Conservation (phyloP, 2,329 filamentous ascomycete genomes). For the Colletotrichum eleusines region DNA sequence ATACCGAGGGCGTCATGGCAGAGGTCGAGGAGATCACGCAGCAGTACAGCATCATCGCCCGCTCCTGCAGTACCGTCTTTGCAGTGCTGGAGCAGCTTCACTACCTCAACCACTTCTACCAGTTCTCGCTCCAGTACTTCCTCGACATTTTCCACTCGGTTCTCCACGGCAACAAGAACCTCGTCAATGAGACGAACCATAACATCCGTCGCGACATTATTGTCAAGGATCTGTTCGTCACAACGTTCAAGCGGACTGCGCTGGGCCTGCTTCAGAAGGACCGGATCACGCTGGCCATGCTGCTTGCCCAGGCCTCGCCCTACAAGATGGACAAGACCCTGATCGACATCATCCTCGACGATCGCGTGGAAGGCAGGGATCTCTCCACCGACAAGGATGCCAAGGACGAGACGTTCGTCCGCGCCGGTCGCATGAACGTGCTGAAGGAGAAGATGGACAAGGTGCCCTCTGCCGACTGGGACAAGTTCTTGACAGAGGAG, state of each 20-base stretch:
- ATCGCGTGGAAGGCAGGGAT: slow-evolving; percentile 80
- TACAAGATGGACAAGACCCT: slow-evolving; percentile 93
- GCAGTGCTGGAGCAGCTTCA: slow-evolving; percentile 96
- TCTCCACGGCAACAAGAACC: slow-evolving; percentile 81
- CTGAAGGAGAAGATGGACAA: slow-evolving; percentile 80
- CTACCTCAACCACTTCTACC: slow-evolving; percentile 99
- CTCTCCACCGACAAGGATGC: slow-evolving; percentile 76
- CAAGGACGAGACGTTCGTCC: slow-evolving; percentile 76
- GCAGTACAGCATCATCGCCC: slow-evolving; percentile 93
- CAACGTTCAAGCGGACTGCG: slow-evolving; percentile 93
- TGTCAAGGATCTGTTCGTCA: slow-evolving; percentile 90
- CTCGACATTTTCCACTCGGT: slow-evolving; percentile 97
- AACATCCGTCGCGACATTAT: slow-evolving; percentile 88
- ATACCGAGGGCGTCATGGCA: slow-evolving; percentile 97
- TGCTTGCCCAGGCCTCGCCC: slow-evolving; percentile 94
- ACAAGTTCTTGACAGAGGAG: slow-evolving; percentile 86
- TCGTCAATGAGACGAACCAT: slow-evolving; percentile 79
- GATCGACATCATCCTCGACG: slow-evolving; percentile 88
- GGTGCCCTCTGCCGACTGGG: slow-evolving; percentile 76
- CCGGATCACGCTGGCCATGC: slow-evolving; percentile 91
- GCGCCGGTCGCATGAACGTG: slow-evolving; percentile 75
- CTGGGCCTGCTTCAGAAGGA: slow-evolving; percentile 94
- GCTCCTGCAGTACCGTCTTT: slow-evolving; percentile 96
- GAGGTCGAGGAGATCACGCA: slow-evolving; percentile 97
- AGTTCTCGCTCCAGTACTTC: slow-evolving; percentile 99